Evolutionary conservation across 345 rosid species (phyloP), one percentile per base, ranked within the genome.

Genomic region (Sonneratia caseolaris): DNA sequence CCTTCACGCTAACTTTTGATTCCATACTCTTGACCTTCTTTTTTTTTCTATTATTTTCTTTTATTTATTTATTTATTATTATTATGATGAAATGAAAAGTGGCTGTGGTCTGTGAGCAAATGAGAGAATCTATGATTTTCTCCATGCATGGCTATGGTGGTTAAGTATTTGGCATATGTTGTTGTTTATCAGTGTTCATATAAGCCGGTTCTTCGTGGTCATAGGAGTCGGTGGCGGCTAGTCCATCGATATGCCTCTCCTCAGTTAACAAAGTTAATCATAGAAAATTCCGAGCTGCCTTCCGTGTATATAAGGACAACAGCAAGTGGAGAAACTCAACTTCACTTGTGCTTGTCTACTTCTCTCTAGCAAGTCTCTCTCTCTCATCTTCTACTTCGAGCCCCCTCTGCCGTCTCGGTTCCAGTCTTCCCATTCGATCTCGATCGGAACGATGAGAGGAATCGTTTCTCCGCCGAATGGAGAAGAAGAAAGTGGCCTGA

Each of bases 401-500:
- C 66, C 37, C 27, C 66, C 40, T 64, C 67, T 64, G 37, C 15
- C 45, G 5, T 42, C 27, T 27, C 37, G 37, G 67, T 4, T 64
- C 21, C 19, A 15, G 5, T 9, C 1, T 7, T n/a, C 37, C 40
- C 15, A 27, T 24, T 27, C 38, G 3, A 10, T 37, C 21, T 32
- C 67, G 5, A 24, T 14, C 37, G n/a, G 24, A 65, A 65, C 43
- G 3, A 35, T 19, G 37, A 36, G 69, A 45, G 36, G 36, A 32
- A 9, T 21, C 14, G 49, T 72, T 73, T 72, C 75, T 69, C 75
- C 43, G 53, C 69, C 55, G 69, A 66, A 12, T 11, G 10, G 62
- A n/a, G 88, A 86, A 72, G 85, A 82, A 68, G 82, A 80, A 67
- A 68, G 70, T 47, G 84, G 82, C 71, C 82, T 93, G 1, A 84